A percentile compares a stretch with the other conserved stretches of the same genome.
Conservation (phyloP, 495 filamentous ascomycete genomes). For the Cetradonia linearis region DNA sequence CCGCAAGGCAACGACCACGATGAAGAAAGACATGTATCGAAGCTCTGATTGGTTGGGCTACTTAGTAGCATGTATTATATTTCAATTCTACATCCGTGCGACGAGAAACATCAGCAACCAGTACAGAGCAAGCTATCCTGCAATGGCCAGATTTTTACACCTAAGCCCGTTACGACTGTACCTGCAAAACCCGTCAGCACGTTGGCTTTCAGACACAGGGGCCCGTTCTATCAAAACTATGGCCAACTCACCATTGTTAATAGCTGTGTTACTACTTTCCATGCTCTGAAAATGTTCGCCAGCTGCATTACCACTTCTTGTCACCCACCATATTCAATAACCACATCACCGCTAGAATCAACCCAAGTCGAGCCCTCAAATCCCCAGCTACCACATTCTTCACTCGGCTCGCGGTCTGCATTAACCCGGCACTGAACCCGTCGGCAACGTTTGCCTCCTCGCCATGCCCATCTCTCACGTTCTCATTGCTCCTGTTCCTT, state of each 20-base stretch:
- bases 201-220: background rate
- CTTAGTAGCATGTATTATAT: background rate
- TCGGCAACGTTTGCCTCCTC: background rate
- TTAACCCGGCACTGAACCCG: background rate
- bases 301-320: too few species aligned
- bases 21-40: background rate
- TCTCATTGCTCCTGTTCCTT: constrained; percentile 11
- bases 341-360: constrained; percentile 22
- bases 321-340: constrained; percentile 20
- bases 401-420: background rate
- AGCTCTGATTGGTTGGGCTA: background rate
- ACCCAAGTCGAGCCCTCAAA: constrained; percentile 11
- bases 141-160: too few species aligned
- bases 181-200: background rate
- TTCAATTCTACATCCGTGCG: too few species aligned
- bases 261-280: constrained; percentile 16
- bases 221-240: too few species aligned
- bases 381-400: constrained; percentile 7
- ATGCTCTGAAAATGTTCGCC: background rate
- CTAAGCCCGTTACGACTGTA: background rate
- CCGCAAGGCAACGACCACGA: background rate
- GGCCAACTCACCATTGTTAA: constrained; percentile 19
- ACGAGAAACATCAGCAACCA: too few species aligned
- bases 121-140: background rate
- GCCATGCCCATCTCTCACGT: constrained; percentile 4